phyloP scores from a whole-genome alignment of 805 yeast genomes.

The Saturnispora sanitii region DNA sequence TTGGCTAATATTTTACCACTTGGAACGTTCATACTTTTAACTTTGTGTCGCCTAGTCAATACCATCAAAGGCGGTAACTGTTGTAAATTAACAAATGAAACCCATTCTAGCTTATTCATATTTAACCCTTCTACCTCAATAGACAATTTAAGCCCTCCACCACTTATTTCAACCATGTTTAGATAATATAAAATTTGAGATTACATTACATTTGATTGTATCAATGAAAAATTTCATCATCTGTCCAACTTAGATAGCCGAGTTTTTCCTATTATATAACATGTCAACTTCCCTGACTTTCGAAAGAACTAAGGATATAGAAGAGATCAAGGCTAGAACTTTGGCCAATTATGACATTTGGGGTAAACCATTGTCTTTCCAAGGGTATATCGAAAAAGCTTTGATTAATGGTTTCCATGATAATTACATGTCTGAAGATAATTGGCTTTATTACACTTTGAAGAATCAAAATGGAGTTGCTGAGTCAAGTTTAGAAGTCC shows the following conservation, averaged over 20 bases:
- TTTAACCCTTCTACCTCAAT: not conserved
- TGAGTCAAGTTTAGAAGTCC: constrained; percentile 20
- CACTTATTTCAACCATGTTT: not conserved
- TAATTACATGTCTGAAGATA: constrained; percentile 19
- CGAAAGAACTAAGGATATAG: constrained; percentile 15
- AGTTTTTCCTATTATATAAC: not conserved
- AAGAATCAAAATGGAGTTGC: constrained; percentile 14
- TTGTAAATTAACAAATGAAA: not conserved
- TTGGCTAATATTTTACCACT: not conserved
- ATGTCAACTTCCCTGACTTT: constrained; percentile 5
- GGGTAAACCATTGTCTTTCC: constrained; percentile 19
- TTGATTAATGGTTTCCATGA: constrained; percentile 11
- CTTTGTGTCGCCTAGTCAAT: not conserved
- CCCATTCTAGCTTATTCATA: not conserved
- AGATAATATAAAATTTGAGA: too few relatives aligned
- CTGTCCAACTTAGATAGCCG: too few relatives aligned
- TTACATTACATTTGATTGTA: not conserved
- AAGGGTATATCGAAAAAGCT: constrained; percentile 21
- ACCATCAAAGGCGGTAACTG: not conserved
- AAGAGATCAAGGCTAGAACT: constrained; percentile 17
- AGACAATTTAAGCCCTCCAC: not conserved
- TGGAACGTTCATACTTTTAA: not conserved
- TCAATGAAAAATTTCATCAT: not conserved
- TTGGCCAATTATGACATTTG: constrained; percentile 18
- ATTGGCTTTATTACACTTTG: constrained; percentile 19